These are phyloP conservation scores for Stenocarpella maydis DNA, from an alignment of 2,329 filamentous ascomycete species.

Conservation along the genomic window DNA sequence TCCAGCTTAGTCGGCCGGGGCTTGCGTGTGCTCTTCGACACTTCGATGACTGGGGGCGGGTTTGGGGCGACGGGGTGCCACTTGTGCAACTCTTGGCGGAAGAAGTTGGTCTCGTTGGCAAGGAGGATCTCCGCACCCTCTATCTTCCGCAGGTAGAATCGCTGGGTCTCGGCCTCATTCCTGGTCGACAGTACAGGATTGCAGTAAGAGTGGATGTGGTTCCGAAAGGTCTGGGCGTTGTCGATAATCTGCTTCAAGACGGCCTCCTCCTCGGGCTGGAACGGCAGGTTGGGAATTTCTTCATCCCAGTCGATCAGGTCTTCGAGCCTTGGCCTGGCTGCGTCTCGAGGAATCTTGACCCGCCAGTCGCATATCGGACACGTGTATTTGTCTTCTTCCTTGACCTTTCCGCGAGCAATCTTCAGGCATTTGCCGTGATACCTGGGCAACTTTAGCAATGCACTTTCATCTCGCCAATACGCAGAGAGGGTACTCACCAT, in stretches of 20 bases:
- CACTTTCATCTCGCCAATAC: too few species aligned
- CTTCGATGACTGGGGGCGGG: conserved; percentile 84
- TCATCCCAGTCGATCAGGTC: conserved; percentile 85
- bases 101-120: conserved; percentile 95
- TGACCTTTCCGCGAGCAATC: conserved; percentile 96
- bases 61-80: conserved; percentile 91
- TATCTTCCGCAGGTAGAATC: conserved; percentile 96
- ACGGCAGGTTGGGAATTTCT: conserved; percentile 81
- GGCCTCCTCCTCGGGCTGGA: conserved; percentile 95
- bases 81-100: conserved; percentile 93
- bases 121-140: conserved; percentile 95
- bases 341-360: conserved; percentile 95
- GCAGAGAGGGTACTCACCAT: conserved; percentile 69
- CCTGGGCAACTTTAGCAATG: conserved; percentile 54
- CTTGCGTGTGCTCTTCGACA: conserved; percentile 91
- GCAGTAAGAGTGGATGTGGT: conserved; percentile 81
- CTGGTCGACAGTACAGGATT: conserved; percentile 82
- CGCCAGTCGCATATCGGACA: conserved; percentile 98
- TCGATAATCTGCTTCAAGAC: conserved; percentile 86
- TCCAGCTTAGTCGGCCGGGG: conserved; percentile 96
- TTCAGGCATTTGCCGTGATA: conserved; percentile 99
- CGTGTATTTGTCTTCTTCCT: conserved; percentile 98
- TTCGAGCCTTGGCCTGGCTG: conserved; percentile 92
- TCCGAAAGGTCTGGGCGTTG: conserved; percentile 83
- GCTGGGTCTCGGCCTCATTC: conserved; percentile 86